Percentiles rank a stretch among this genome's conserved stretches.
These are phyloP conservation scores for Cyclanthera cordifolia DNA, from an alignment of 306 rosid species.

Conservation along the genomic window DNA sequence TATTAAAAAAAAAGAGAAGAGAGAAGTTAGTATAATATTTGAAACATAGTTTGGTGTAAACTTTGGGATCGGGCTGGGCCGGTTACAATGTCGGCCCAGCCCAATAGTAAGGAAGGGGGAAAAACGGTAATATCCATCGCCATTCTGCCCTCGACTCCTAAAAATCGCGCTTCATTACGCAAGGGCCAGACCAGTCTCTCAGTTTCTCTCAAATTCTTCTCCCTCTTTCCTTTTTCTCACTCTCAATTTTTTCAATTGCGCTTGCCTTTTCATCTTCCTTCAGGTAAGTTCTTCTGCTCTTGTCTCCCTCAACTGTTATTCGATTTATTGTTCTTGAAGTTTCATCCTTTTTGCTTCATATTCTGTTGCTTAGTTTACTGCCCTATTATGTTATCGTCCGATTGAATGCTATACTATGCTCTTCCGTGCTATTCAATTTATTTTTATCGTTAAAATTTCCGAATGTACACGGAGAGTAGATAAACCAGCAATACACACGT, in stretches of 20 bases:
- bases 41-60: too few species aligned
- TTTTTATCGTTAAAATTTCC: neutral
- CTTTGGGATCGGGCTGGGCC: neutral
- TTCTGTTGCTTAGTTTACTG: neutral
- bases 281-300: neutral
- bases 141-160: neutral
- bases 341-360: neutral
- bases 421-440: neutral
- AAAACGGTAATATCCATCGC: neutral
- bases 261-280: neutral
- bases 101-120: neutral
- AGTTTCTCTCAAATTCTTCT: neutral
- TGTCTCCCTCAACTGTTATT: neutral
- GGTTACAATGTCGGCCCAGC: neutral
- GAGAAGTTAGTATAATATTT: too few species aligned
- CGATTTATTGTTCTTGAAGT: neutral
- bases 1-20: too few species aligned
- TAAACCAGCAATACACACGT: neutral
- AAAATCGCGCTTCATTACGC: neutral
- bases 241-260: neutral
- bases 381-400: neutral
- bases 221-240: neutral
- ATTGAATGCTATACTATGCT: neutral
- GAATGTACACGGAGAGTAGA: neutral
- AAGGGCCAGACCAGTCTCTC: neutral